Percentiles rank a stretch among this genome's conserved stretches.
These are phyloP conservation scores for Zanthoxylum bungeanum DNA, from an alignment of 345 rosid species.

Conservation along the genomic window DNA sequence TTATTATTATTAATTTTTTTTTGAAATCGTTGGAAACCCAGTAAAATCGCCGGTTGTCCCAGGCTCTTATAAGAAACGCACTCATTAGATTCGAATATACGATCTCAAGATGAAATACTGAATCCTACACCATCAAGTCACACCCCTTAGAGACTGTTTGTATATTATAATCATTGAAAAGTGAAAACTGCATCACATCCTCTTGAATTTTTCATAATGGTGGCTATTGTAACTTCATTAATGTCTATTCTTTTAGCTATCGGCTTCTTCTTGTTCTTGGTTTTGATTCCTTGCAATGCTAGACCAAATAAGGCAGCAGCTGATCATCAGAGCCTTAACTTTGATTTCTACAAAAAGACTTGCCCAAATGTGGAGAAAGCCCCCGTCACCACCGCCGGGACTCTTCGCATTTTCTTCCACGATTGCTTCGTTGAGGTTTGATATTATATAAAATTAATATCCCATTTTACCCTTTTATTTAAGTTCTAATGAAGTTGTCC, in stretches of 20 bases:
- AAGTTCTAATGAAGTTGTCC: no score
- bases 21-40: no score
- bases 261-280: not conserved
- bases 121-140: no score
- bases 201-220: not conserved
- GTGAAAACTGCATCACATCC: not conserved
- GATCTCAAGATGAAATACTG: no score
- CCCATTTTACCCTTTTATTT: no score
- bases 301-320: not conserved
- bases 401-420: conserved; percentile 26
- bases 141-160: no score
- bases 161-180: no score
- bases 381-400: conserved; percentile 11
- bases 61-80: no score
- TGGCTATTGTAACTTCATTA: not conserved
- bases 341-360: conserved; percentile 9
- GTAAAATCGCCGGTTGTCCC: no score
- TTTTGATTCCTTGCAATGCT: not conserved
- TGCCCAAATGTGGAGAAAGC: conserved; percentile 14
- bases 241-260: not conserved
- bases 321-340: not conserved
- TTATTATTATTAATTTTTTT: no score
- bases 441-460: no score
- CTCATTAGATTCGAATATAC: no score
- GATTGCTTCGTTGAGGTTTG: conserved; percentile 20